A percentile compares a stretch with the other conserved stretches of the same genome.
phyloP scores from a whole-genome alignment of 1,284 basidiomycete species.

The Apiotrichum laibachii region DNA sequence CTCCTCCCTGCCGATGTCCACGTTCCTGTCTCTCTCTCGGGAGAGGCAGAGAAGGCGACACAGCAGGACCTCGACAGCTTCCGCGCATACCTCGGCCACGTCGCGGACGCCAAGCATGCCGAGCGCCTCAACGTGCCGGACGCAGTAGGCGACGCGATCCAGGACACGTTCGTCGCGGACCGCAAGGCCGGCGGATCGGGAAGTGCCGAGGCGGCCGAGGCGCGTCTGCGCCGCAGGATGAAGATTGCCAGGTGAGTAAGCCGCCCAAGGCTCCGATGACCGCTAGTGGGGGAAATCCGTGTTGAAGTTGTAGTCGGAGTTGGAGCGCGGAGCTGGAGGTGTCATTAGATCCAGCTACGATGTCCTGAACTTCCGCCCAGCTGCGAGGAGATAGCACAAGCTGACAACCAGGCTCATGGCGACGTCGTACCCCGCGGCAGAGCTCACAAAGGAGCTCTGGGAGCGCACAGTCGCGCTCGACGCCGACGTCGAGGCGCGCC shows the following conservation, averaged over 20 bases:
- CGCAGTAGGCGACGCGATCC: slow-evolving; percentile 35
- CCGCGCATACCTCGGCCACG: slow-evolving; percentile 30
- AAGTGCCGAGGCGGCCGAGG: slow-evolving; percentile 32
- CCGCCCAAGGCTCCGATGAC: no score
- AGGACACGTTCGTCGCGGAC: slow-evolving; percentile 42
- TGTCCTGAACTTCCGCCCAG: no score
- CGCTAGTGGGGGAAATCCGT: no score
- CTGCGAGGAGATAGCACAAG: not conserved
- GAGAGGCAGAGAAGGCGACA: not conserved
- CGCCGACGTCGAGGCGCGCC: slow-evolving; percentile 30
- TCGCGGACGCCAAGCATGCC: slow-evolving; percentile 23
- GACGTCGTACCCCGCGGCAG: slow-evolving; percentile 30
- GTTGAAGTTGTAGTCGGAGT: no score
- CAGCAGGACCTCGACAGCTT: slow-evolving; percentile 22
- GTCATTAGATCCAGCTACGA: not conserved
- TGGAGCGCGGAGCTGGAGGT: not conserved
- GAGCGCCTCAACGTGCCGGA: slow-evolving; percentile 39
- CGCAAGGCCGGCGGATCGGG: slow-evolving; percentile 25
- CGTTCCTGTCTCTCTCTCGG: slow-evolving; percentile 23
- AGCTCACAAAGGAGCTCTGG: slow-evolving; percentile 36
- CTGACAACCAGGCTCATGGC: slow-evolving; percentile 33
- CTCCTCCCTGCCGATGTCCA: slow-evolving; percentile 44
- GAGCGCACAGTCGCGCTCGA: slow-evolving; percentile 35
- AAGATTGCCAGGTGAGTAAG: slow-evolving; percentile 37
- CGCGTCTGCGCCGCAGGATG: slow-evolving; percentile 44